These are phyloP conservation scores for Ascochyta koolunga DNA, from an alignment of 2,329 filamentous ascomycete species.

Conservation along the genomic window DNA sequence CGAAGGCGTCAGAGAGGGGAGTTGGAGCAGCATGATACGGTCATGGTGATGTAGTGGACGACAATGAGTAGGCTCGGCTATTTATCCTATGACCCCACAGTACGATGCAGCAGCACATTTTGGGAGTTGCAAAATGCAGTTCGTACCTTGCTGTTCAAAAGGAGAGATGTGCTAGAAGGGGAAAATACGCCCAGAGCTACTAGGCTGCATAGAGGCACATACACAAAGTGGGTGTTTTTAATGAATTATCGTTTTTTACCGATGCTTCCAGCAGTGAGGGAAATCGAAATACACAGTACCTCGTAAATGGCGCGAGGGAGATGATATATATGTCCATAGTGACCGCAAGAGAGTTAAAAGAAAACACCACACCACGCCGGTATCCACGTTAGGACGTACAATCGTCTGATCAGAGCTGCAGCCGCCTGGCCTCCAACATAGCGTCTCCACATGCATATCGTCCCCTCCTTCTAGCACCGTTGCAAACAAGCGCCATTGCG, in stretches of 20 bases:
- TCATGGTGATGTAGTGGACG: slow-evolving; percentile 7
- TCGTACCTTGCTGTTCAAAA: slow-evolving; percentile 8
- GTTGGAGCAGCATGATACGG: not conserved
- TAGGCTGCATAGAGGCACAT: slow-evolving; percentile 5
- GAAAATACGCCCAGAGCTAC: slow-evolving; percentile 16
- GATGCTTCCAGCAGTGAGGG: slow-evolving; percentile 31
- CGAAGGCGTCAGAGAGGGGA: slow-evolving; percentile 1
- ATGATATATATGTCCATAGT: slow-evolving; percentile 37
- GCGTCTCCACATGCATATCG: slow-evolving; percentile 38
- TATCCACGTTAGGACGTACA: slow-evolving; percentile 46
- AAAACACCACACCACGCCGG: slow-evolving; percentile 43
- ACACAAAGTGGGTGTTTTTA: slow-evolving; percentile 4
- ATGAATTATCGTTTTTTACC: slow-evolving; percentile 32
- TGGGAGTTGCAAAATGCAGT: slow-evolving; percentile 9
- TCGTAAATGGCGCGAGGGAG: slow-evolving; percentile 36
- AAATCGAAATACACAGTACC: slow-evolving; percentile 41
- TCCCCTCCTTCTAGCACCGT: slow-evolving; percentile 30
- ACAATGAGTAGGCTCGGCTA: slow-evolving; percentile 6
- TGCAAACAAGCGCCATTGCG: slow-evolving; percentile 31
- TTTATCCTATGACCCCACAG: slow-evolving; percentile 7
- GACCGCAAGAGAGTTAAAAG: slow-evolving; percentile 32
- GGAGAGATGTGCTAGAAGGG: slow-evolving; percentile 10
- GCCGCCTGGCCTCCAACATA: slow-evolving; percentile 39
- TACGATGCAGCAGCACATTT: not conserved
- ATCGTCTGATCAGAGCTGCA: slow-evolving; percentile 37